Evolutionary conservation across 2,329 filamentous ascomycete genomes (phyloP), one percentile per base, ranked within the genome.

Genomic region (Pezicula carpinea): DNA sequence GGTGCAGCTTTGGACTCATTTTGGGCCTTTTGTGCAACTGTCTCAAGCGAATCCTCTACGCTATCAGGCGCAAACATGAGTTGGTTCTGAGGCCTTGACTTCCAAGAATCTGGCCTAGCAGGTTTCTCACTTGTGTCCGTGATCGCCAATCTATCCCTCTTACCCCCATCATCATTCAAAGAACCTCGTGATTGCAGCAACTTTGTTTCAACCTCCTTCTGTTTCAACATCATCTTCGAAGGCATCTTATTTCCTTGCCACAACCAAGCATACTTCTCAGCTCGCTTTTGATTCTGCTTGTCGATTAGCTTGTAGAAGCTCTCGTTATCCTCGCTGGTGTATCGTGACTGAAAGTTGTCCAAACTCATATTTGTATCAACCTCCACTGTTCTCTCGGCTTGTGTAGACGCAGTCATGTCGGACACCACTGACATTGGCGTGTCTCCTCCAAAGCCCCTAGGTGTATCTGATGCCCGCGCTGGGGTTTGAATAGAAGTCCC

Each of bases 321-420:
- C 64, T 96, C 93, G 62, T 97, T 97, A 65, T 99, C 93, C 66
- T 99, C 93, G 61, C 89, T 96, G 1, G 92, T 99, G 69, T 96
- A 97, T 56, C 88, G 92, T 3, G 87, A 79, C 63, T 99, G 93
- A 60, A 96, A 99, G 1, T 84, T 80, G 44, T 84, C 82, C 1
- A 99, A 76, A 50, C 85, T 90, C 73, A 97, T 82, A 57, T 84
- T 85, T 35, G 84, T 82, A 63, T 95, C 84, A 15, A 89, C 73
- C 26, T 75, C 67, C 48, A 71, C 70, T 45, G 69, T 71, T 43
- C 68, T 64, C 15, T 64, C 62, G 14, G 64, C 60, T 18, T 62
- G 58, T 5, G 60, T 64, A 8, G 67, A 63, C 32, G 68, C 67
- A 18, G 63, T 66, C 31, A 55, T 36, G 23, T 64, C 63, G 2